Evolutionary conservation across 2,329 filamentous ascomycete species (phyloP), one percentile per base, ranked within the genome.

Genomic region (Pleomassaria siparia): DNA sequence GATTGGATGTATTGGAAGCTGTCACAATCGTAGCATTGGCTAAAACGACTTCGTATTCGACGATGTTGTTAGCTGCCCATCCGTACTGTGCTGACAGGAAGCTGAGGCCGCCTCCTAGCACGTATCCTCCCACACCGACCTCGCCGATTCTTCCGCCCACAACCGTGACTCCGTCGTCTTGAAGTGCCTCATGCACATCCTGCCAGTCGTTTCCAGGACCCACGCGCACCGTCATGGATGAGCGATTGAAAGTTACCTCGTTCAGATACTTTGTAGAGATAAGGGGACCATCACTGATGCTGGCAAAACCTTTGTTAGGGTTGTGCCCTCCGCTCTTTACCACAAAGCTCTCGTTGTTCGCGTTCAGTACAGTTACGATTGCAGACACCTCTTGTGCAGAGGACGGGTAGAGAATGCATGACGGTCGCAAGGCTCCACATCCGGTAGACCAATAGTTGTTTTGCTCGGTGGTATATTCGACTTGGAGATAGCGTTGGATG

Each of bases 281-380:
- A 36, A 77, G 60, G 3, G 73, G 62, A 1, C 72, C 75, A 16
- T 68, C 69, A 51, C 74, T 70, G 39, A 74, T 72, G 54, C 71
- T 75, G 2, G 73, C 68, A 40, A 74, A 76, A 13, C 72, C 71
- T 46, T 71, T 67, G 46, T 74, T 76, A 1, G 72, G 72, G 49
- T 73, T 72, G 56, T 77, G 74, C 2, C 74, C 74, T 11, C 78
- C 79, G n/a, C 74, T 72, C 61, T 78, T 75, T 65, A 83, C 73
- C 18, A 80, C 82, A 39, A 85, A 80, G 33, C 75, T 76, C 30
- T 73, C 62, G 9, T 72, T 73, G 46, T 60, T 62, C 13, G 45
- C 36, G 20, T 56, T 49, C 16, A 84, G 69, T 24, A 78, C 67
- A n/a, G 70, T 72, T 39, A 84, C 72, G 32, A 81, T 74, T 15